Evolutionary conservation across 495 filamentous ascomycete species (phyloP), one percentile per base, ranked within the genome.

Genomic region (Talaromyces borbonicus): DNA sequence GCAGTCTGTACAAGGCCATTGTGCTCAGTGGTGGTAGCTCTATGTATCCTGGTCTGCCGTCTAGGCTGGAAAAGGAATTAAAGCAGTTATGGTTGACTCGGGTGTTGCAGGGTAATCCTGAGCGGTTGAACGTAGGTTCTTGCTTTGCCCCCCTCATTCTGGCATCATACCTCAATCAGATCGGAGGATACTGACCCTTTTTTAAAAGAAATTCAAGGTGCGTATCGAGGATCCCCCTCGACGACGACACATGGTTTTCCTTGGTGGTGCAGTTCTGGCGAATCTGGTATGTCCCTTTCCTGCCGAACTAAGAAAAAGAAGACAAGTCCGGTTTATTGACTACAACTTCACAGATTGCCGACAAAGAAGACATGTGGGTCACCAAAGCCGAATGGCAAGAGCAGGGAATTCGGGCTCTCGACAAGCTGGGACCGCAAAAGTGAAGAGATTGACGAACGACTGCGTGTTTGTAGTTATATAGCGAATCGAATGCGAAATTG

Each of bases 301-400:
- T 35, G 6, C 11, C 33, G 11, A 18, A 26, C n/a, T 27, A 23
- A 38, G 8, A 44, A 35, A 47, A 46, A 2, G 6, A 35, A 3
- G 15, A n/a, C n/a, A n/a, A n/a, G n/a, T n/a, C n/a, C n/a, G n/a
- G n/a, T n/a, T 45, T n/a, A 33, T 9, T 27, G 8, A 30, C 43
- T 38, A 38, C 19, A 20, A 27, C n/a, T 19, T 5, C 23, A 18
- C 16, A 81, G 78, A 97, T 98, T 82, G 88, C 92, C 40, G 89
- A 97, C 63, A 95, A 95, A 67, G 86, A 95, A 56, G 83, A 84
- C 61, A 98, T 98, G 92, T 98, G 92, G 92, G 90, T 98, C 43
- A 81, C 83, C 40, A 95, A 95, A 71, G 74, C 84, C 57, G 93
- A 98, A 66, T 98, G 93, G 93, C 72, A 88, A 57, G 92, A 98